Conservation (phyloP, 2,329 filamentous ascomycete species). For the Arachnomyces sp. region DNA sequence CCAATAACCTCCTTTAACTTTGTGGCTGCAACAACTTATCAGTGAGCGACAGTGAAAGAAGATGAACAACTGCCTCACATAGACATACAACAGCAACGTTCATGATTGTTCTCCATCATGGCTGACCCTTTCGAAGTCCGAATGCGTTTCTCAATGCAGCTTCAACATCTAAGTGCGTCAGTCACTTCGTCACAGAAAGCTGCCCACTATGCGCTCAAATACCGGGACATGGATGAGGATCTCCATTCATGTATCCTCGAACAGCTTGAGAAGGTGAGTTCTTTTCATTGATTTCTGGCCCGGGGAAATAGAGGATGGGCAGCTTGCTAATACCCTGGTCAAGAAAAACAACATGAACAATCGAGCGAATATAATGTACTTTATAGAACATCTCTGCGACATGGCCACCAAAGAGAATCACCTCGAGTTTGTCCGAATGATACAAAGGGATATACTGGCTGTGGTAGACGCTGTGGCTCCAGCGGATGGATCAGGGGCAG, state of each 20-base stretch:
- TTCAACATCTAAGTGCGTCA: slow-evolving; percentile 85
- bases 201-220: slow-evolving; percentile 88
- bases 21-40: too few species aligned
- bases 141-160: slow-evolving; percentile 86
- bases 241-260: slow-evolving; percentile 95
- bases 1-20: slow-evolving; percentile 2
- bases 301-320: neutral
- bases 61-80: too few species aligned
- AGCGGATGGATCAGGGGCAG: slow-evolving; percentile 75
- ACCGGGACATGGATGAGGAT: slow-evolving; percentile 93
- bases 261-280: slow-evolving; percentile 71
- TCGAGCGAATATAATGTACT: slow-evolving; percentile 98
- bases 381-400: slow-evolving; percentile 91
- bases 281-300: too few species aligned
- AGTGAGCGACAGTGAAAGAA: too few species aligned
- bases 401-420: slow-evolving; percentile 69
- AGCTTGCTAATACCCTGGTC: slow-evolving; percentile 1
- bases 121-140: slow-evolving; percentile 94
- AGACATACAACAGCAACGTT: neutral
- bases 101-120: slow-evolving; percentile 45
- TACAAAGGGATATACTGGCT: slow-evolving; percentile 83
- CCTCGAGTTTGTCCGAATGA: slow-evolving; percentile 80
- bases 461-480: slow-evolving; percentile 91
- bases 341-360: slow-evolving; percentile 86
- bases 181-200: slow-evolving; percentile 85